phyloP scores from a whole-genome alignment of 116 monocot species.

The Iris pallida region DNA sequence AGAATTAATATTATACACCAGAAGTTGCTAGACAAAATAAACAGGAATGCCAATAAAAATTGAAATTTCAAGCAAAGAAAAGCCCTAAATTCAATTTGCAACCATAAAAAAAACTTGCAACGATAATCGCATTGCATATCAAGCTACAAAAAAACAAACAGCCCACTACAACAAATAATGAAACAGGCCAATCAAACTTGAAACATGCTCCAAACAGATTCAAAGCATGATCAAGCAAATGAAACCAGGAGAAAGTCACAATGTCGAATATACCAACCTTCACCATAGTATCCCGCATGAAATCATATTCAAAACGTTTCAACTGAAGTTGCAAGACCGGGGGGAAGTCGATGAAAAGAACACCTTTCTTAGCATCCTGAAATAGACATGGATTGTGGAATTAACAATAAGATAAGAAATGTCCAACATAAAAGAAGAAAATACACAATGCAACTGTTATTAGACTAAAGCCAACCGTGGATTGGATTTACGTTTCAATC shows the following conservation, averaged over 20 bases:
- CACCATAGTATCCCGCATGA: slow-evolving; percentile 97
- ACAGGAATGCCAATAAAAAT: not conserved
- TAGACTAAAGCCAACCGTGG: no score
- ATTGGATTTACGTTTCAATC: no score
- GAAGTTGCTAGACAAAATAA: not conserved
- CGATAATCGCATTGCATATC: not conserved
- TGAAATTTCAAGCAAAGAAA: not conserved
- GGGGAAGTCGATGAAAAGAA: slow-evolving; percentile 89
- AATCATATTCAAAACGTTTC: slow-evolving; percentile 99
- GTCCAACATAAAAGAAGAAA: no score
- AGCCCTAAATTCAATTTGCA: not conserved
- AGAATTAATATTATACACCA: no score
- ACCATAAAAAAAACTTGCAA: not conserved
- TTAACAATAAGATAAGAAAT: no score
- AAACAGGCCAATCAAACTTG: slow-evolving; percentile 3
- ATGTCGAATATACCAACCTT: slow-evolving; percentile 53
- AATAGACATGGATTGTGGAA: slow-evolving; percentile 2
- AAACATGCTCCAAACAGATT: not conserved
- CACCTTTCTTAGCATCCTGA: slow-evolving; percentile 99
- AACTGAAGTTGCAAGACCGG: slow-evolving; percentile 97
- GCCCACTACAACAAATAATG: not conserved
- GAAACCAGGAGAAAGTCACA: not conserved
- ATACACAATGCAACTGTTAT: no score
- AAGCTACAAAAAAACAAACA: not conserved
- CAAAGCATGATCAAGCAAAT: not conserved